phyloP scores from a whole-genome alignment of 306 rosid genomes.

The Inga laurina region DNA sequence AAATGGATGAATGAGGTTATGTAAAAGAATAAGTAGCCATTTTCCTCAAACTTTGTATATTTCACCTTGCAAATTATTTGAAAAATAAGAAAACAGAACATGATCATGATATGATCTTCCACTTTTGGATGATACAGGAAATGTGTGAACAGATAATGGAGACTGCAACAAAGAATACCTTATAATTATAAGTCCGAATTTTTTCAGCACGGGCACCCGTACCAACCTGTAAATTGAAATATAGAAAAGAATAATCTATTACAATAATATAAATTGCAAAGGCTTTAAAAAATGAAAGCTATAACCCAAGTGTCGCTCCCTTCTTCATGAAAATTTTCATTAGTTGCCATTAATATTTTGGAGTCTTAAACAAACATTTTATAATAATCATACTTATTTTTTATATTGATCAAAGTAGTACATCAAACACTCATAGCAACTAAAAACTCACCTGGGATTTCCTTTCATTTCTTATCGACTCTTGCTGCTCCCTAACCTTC shows the following conservation, averaged over 20 bases:
- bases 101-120: slow-evolving; percentile 22
- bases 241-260: slow-evolving; percentile 4
- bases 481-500: slow-evolving; percentile 93
- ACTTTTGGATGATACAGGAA: slow-evolving; percentile 22
- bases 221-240: slow-evolving; percentile 69
- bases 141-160: background rate
- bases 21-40: slow-evolving; percentile 6
- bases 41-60: slow-evolving; percentile 10
- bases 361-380: background rate
- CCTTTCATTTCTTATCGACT: slow-evolving; percentile 74
- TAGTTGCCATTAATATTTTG: no score
- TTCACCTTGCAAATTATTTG: slow-evolving; percentile 6
- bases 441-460: slow-evolving; percentile 65
- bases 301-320: no score
- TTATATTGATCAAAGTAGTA: slow-evolving; percentile 2
- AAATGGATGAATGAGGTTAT: slow-evolving; percentile 10
- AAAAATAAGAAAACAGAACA: background rate
- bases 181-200: slow-evolving; percentile 86
- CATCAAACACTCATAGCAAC: slow-evolving; percentile 23
- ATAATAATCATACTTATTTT: background rate
- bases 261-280: background rate
- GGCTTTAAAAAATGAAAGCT: background rate
- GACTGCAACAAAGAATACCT: slow-evolving; percentile 56
- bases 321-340: no score
- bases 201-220: slow-evolving; percentile 97